These are phyloP conservation scores for Penicillium sp. DNA, from an alignment of 2,329 filamentous ascomycete species.

Conservation along the genomic window DNA sequence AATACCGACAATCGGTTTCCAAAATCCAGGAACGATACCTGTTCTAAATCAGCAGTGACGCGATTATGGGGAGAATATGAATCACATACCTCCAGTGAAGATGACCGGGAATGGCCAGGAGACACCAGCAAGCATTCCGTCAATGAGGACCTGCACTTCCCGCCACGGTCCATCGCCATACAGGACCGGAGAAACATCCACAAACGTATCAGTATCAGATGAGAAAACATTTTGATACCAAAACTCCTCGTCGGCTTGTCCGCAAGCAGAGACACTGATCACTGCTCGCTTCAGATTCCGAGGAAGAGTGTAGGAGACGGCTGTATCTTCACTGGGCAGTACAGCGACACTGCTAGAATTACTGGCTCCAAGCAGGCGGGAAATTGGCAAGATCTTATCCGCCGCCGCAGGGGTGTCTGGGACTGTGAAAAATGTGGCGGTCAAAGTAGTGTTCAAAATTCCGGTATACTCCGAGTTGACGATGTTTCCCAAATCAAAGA, in stretches of 20 bases:
- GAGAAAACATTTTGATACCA: neutral
- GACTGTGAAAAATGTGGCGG: neutral
- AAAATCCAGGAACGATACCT: neutral
- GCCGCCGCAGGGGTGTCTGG: neutral
- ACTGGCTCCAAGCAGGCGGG: neutral
- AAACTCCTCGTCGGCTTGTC: neutral
- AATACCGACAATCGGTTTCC: neutral
- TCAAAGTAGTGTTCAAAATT: neutral
- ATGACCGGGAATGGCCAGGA: neutral
- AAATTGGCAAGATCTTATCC: neutral
- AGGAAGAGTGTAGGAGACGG: neutral
- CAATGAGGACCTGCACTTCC: neutral
- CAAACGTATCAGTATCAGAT: neutral
- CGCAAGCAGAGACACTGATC: neutral
- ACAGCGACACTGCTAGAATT: neutral
- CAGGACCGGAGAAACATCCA: neutral
- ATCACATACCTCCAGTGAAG: neutral
- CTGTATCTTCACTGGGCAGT: neutral
- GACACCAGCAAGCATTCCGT: neutral
- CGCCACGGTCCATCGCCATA: neutral
- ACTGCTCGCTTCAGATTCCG: neutral
- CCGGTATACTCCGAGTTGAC: conserved; percentile 1
- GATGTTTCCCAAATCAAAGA: neutral
- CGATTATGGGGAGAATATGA: neutral
- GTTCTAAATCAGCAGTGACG: neutral